Evolutionary conservation across 2,329 filamentous ascomycete genomes (phyloP), one percentile per base, ranked within the genome.

Genomic region (Colletotrichum sp.): DNA sequence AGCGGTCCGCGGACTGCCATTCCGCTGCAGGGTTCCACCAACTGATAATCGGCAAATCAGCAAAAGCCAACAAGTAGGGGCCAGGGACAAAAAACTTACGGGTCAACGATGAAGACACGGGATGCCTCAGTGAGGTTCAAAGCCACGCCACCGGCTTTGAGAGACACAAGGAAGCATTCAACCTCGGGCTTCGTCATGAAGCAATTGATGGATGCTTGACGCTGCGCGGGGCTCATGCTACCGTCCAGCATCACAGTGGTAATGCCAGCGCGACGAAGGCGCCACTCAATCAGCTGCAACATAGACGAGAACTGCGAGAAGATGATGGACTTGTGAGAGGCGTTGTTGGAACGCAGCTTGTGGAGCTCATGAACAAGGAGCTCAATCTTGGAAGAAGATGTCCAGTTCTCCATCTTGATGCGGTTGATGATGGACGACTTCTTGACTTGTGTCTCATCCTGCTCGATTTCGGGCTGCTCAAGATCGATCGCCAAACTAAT

Each of bases 11-110:
- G 77, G 95, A 97, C 86, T 99, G 97, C 97, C 97, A 99, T 86
- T 99, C 97, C 0, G 96, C 96, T n/a, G 96, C 96, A n/a, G 97
- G 97, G 80, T 99, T 99, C 97, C 97, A 99, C 97, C 97, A 99
- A 80, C 94, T 96, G 34, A 30, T 79, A 44, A 77, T 25, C 13
- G 36, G 75, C 30, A 6, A 22, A 69, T 87, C 76, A 84, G 79
- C 32, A 68, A 4, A 19, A 25, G 5, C 1, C 25, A 5, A 2
- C 25, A 7, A 68, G 57, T 76, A 36, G 27, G 9, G 19, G 49
- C n/a, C 8, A 30, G 57, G 36, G 27, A 52, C 44, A 22, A n/a
- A 52, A 25, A 59, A 93, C 94, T 91, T 92, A 96, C 89, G 97
- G 97, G 81, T 99, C 97, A 75, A 99, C 93, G 77, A 99, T 98